These are phyloP conservation scores for Austroboletus sp. DNA, from an alignment of 1,284 basidiomycete genomes.

Conservation along the genomic window DNA sequence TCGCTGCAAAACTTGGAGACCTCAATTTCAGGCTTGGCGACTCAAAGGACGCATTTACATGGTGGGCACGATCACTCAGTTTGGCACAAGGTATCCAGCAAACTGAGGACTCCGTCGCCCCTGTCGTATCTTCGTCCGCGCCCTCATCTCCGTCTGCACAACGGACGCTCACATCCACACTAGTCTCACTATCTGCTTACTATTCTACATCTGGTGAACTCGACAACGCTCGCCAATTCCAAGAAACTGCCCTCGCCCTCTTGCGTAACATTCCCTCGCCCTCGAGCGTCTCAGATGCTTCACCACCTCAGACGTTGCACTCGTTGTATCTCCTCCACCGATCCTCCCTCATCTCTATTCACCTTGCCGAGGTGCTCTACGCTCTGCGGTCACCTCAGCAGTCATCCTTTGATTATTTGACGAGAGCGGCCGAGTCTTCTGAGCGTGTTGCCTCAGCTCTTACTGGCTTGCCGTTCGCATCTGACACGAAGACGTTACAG, in stretches of 20 bases:
- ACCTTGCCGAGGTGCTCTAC: conserved; percentile 69
- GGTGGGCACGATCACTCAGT: conserved; percentile 59
- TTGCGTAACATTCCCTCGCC: conserved; percentile 59
- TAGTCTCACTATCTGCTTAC: conserved; percentile 66
- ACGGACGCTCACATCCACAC: conserved; percentile 56
- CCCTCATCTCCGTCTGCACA: conserved; percentile 62
- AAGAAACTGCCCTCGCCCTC: conserved; percentile 61
- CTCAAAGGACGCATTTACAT: conserved; percentile 48
- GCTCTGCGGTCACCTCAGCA: conserved; percentile 43
- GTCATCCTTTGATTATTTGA: conserved; percentile 52
- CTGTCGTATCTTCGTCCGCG: conserved; percentile 36
- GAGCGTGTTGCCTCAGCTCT: conserved; percentile 59
- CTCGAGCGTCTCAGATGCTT: conserved; percentile 36
- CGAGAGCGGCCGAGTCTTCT: conserved; percentile 56
- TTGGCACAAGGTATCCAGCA: conserved; percentile 35
- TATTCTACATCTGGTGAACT: conserved; percentile 65
- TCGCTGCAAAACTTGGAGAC: conserved; percentile 63
- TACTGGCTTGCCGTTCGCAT: conserved; percentile 39
- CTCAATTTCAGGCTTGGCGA: conserved; percentile 51
- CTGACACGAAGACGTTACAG: conserved; percentile 36
- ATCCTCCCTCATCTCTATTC: conserved; percentile 63
- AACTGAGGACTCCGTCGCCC: conserved; percentile 9
- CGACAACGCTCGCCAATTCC: conserved; percentile 57
- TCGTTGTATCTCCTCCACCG: conserved; percentile 65
- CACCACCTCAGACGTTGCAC: conserved; percentile 60